Percentiles rank a stretch among this genome's conserved stretches.
Evolutionary conservation across 169 alveolate species (phyloP).

Genomic region (Theileria parva): DNA sequence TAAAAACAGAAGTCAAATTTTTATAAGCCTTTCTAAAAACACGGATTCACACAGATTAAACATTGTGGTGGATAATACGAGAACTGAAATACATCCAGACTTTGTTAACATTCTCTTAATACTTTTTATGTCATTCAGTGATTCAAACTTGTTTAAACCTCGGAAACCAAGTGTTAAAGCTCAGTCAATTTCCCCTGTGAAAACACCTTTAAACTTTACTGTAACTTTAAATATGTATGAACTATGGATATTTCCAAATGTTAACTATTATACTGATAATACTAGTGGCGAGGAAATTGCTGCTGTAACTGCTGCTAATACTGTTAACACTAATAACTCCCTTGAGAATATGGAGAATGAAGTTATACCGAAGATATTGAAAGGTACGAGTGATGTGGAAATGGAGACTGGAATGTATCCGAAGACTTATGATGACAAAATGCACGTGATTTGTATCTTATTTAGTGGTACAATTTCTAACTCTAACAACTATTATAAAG

Average conservation of each 20-base stretch:
- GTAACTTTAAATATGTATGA: conserved; percentile 5
- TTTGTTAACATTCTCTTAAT: background rate
- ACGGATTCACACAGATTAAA: background rate
- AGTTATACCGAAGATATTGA: background rate
- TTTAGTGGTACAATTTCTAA: conserved; percentile 12
- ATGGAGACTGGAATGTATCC: background rate
- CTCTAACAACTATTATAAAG: background rate
- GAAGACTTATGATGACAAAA: background rate
- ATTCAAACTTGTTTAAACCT: background rate
- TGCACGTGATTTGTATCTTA: conserved; percentile 6
- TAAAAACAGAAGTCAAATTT: background rate
- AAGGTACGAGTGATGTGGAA: background rate
- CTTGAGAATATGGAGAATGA: background rate
- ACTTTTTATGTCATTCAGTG: background rate
- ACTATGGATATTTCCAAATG: background rate
- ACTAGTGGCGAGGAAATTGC: background rate
- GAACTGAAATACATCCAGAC: conserved; percentile 8
- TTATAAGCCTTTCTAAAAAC: background rate
- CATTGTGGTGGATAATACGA: background rate
- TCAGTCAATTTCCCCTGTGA: too few relatives aligned
- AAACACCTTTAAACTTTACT: background rate
- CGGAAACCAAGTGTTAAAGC: background rate
- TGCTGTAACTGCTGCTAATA: background rate
- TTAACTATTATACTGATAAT: background rate
- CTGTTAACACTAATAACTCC: background rate